Conservation (phyloP, 768 basidiomycete genomes). For the Calvatia gigantea region DNA sequence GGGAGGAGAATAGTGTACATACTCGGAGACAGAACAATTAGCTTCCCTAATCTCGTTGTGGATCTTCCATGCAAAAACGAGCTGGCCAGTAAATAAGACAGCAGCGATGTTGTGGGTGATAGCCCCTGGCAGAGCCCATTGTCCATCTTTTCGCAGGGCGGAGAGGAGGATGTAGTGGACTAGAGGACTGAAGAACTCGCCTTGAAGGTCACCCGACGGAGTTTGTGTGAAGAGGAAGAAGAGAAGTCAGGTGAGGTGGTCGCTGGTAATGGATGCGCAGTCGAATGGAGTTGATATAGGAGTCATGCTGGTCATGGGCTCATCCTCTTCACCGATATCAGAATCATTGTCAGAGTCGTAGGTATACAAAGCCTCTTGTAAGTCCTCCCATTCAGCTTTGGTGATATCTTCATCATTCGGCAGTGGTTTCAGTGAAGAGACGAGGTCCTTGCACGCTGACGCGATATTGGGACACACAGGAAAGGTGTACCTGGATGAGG, state of each 20-base stretch:
- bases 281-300: neutral
- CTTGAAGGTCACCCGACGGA: neutral
- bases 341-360: neutral
- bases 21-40: neutral
- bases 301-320: neutral
- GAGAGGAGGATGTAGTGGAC: constrained; percentile 10
- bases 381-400: neutral
- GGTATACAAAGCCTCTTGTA: neutral
- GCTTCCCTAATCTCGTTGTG: neutral
- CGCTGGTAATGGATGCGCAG: neutral
- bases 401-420: neutral
- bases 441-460: neutral
- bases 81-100: constrained; percentile 2
- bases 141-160: neutral
- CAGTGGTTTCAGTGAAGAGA: neutral
- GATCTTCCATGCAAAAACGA: constrained; percentile 11
- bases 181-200: neutral
- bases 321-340: neutral
- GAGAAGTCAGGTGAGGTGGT: neutral
- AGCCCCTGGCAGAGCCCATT: neutral
- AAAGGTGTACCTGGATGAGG: neutral
- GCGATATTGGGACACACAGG: neutral
- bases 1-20: too few relatives aligned
- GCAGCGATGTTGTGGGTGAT: constrained; percentile 18
- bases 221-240: neutral